These are phyloP conservation scores for Arabis alpina DNA, from an alignment of 345 rosid genomes.

Conservation along the genomic window DNA sequence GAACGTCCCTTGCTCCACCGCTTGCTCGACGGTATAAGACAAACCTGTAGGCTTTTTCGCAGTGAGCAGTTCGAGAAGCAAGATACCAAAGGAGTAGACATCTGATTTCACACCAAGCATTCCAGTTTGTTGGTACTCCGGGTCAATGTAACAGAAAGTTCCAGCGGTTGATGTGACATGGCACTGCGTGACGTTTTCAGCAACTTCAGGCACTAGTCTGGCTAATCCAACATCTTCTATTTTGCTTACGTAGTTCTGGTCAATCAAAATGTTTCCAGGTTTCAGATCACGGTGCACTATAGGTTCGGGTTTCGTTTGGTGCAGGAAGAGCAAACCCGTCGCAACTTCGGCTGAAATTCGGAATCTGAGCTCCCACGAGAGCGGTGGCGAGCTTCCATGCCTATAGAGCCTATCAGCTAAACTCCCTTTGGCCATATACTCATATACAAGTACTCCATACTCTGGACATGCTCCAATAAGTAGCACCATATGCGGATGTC, in stretches of 20 bases:
- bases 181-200: constrained; percentile 78
- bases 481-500: constrained; percentile 97
- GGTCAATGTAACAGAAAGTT: constrained; percentile 92
- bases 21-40: constrained; percentile 54
- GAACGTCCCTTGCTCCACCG: constrained; percentile 64
- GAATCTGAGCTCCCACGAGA: constrained; percentile 89
- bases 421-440: constrained; percentile 92
- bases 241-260: constrained; percentile 80
- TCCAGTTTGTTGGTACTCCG: constrained; percentile 97
- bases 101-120: constrained; percentile 93
- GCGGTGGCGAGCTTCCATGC: constrained; percentile 56
- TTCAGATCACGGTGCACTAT: constrained; percentile 96
- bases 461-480: constrained; percentile 97
- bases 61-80: constrained; percentile 82
- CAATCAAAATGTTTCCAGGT: constrained; percentile 88
- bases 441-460: constrained; percentile 83
- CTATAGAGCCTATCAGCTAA: constrained; percentile 73
- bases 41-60: constrained; percentile 79
- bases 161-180: constrained; percentile 83
- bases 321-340: constrained; percentile 86
- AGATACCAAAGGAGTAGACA: constrained; percentile 79
- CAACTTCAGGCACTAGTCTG: constrained; percentile 76
- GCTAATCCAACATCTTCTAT: constrained; percentile 91
- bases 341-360: constrained; percentile 85
- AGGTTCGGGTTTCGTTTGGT: constrained; percentile 94